phyloP scores from a whole-genome alignment of 2,329 filamentous ascomycete species.

The Cladosporium velox region DNA sequence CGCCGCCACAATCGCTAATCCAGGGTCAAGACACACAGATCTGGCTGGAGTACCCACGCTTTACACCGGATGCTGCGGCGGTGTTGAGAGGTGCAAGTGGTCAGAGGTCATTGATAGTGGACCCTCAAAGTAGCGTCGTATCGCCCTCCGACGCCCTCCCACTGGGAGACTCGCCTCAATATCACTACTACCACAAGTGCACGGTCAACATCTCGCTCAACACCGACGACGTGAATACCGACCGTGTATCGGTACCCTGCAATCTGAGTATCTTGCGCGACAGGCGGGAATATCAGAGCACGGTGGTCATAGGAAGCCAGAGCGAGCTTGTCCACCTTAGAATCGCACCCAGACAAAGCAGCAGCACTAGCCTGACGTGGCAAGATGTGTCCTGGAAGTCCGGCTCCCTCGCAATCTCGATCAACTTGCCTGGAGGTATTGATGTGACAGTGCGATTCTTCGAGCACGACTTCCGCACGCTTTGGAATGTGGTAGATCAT shows the following conservation, averaged over 20 bases:
- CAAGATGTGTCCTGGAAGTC: constrained; percentile 79
- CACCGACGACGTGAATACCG: constrained; percentile 69
- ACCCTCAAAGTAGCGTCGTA: background rate
- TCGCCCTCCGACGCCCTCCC: constrained; percentile 69
- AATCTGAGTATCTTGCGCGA: constrained; percentile 74
- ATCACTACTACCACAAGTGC: constrained; percentile 75
- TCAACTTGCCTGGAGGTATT: constrained; percentile 76
- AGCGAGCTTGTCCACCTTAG: constrained; percentile 73
- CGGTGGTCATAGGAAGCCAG: constrained; percentile 76
- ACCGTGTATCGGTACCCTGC: constrained; percentile 70
- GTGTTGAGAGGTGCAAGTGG: constrained; percentile 64
- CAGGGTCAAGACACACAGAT: constrained; percentile 78
- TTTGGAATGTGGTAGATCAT: constrained; percentile 86
- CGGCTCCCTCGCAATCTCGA: constrained; percentile 63
- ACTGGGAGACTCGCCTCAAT: constrained; percentile 68
- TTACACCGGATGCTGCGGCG: constrained; percentile 70
- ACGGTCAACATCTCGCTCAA: constrained; percentile 73
- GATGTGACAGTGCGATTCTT: constrained; percentile 69
- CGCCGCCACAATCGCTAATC: constrained; percentile 64
- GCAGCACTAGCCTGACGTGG: constrained; percentile 67
- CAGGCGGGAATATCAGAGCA: constrained; percentile 67
- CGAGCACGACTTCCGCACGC: constrained; percentile 73
- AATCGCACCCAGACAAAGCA: constrained; percentile 59
- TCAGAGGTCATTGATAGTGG: background rate
- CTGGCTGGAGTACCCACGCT: constrained; percentile 75